Conservation (phyloP, 306 rosid genomes). For the Begonia peltatifolia region DNA sequence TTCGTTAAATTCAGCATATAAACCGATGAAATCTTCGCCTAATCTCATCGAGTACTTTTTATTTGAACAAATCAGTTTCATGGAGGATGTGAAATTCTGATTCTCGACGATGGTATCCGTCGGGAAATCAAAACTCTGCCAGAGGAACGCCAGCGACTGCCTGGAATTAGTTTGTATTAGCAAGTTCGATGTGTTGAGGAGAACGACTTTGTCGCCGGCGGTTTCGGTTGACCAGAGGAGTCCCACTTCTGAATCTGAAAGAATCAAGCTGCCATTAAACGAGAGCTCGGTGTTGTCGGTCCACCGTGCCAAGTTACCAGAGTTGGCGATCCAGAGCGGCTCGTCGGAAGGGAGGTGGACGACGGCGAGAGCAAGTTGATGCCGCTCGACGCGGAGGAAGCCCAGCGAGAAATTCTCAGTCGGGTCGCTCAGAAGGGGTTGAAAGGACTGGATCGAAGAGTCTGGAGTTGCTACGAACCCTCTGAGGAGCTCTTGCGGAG, state of each 20-base stretch:
- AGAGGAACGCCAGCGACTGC: slow-evolving; percentile 12
- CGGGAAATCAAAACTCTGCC: slow-evolving; percentile 78
- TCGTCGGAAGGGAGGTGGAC: slow-evolving; percentile 54
- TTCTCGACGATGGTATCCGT: slow-evolving; percentile 49
- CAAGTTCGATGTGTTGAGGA: slow-evolving; percentile 58
- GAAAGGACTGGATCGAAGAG: slow-evolving; percentile 36
- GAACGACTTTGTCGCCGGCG: slow-evolving; percentile 24
- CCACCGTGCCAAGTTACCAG: slow-evolving; percentile 28
- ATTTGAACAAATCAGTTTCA: slow-evolving; percentile 33
- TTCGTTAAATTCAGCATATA: slow-evolving; percentile 19
- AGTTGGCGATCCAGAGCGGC: slow-evolving; percentile 58
- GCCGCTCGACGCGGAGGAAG: slow-evolving; percentile 44
- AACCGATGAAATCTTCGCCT: slow-evolving; percentile 46
- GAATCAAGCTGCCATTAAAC: slow-evolving; percentile 62
- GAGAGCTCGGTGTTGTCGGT: slow-evolving; percentile 33
- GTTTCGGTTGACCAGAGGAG: slow-evolving; percentile 56
- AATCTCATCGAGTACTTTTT: slow-evolving; percentile 32
- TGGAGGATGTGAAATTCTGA: slow-evolving; percentile 47
- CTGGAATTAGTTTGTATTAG: slow-evolving; percentile 14
- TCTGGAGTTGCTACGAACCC: slow-evolving; percentile 48
- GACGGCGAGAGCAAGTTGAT: slow-evolving; percentile 44
- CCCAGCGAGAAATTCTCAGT: slow-evolving; percentile 57
- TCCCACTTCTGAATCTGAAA: slow-evolving; percentile 28
- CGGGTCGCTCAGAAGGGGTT: slow-evolving; percentile 42
- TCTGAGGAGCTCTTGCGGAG: slow-evolving; percentile 16